Evolutionary conservation across 805 yeast genomes (phyloP).

Genomic region (Candida michaelii): DNA sequence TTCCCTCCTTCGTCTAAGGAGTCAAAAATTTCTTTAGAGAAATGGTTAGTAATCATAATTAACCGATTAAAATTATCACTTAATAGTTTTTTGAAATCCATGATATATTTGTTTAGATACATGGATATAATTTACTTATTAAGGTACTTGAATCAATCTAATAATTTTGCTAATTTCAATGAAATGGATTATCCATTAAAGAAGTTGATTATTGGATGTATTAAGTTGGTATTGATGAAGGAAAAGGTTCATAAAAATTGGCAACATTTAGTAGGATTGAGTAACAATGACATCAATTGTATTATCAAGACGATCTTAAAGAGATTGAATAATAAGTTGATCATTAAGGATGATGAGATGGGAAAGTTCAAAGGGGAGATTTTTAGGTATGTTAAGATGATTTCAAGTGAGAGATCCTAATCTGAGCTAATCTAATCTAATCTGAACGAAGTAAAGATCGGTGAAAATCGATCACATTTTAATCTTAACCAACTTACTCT

Average conservation of each 20-base stretch:
- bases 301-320: slow-evolving; percentile 36
- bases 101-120: slow-evolving; percentile 44
- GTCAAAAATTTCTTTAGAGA: slow-evolving; percentile 38
- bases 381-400: slow-evolving; percentile 43
- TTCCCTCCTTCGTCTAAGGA: slow-evolving; percentile 39
- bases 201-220: slow-evolving; percentile 43
- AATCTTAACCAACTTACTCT: no score
- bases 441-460: no score
- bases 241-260: slow-evolving; percentile 30
- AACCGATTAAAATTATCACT: slow-evolving; percentile 37
- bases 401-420: slow-evolving; percentile 18
- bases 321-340: slow-evolving; percentile 42
- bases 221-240: slow-evolving; percentile 36
- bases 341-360: slow-evolving; percentile 37
- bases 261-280: slow-evolving; percentile 37
- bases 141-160: slow-evolving; percentile 45
- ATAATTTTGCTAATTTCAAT: slow-evolving; percentile 42
- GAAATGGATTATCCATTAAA: slow-evolving; percentile 44
- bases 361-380: slow-evolving; percentile 38
- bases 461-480: no score
- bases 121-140: slow-evolving; percentile 47
- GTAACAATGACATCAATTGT: slow-evolving; percentile 32
- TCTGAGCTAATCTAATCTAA: no score
- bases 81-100: slow-evolving; percentile 39
- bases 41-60: slow-evolving; percentile 36